Conservation (phyloP, 2,329 filamentous ascomycete genomes). For the Purpureocillium takamizusanense region DNA sequence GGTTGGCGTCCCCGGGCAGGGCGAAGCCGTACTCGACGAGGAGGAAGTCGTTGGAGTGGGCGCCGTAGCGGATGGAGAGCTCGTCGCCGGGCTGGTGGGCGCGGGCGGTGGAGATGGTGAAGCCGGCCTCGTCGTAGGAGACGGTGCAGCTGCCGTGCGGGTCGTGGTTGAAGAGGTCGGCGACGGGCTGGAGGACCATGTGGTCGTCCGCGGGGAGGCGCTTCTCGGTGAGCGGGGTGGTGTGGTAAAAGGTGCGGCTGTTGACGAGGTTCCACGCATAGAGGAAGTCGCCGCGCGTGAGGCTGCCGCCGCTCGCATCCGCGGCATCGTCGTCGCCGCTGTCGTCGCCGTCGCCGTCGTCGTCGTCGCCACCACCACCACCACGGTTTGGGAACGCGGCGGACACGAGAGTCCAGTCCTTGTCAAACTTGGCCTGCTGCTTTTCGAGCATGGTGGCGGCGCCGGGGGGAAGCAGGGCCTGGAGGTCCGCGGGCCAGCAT, state of each 20-base stretch:
- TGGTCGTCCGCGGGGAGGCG: conserved; percentile 44
- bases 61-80: conserved; percentile 59
- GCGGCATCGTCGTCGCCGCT: too few species aligned
- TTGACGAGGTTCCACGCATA: conserved; percentile 53
- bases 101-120: conserved; percentile 42
- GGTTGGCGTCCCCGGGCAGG: conserved; percentile 31
- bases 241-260: conserved; percentile 54
- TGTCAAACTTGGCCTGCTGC: conserved; percentile 38
- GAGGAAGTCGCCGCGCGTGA: conserved; percentile 31
- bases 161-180: conserved; percentile 61
- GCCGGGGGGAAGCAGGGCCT: conserved; percentile 32
- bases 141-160: conserved; percentile 39
- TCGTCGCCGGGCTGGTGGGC: conserved; percentile 50
- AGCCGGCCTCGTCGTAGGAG: conserved; percentile 39
- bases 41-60: conserved; percentile 61
- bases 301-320: too few species aligned
- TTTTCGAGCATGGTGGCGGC: conserved; percentile 36
- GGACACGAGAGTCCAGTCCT: conserved; percentile 29
- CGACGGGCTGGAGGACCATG: conserved; percentile 62
- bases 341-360: too few species aligned
- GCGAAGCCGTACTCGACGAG: conserved; percentile 57
- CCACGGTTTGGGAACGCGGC: conserved; percentile 15
- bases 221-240: conserved; percentile 32
- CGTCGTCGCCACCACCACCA: too few species aligned
- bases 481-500: conserved; percentile 34